A percentile compares a stretch with the other conserved stretches of the same genome.
Conservation (phyloP, 1,284 basidiomycete species). For the Tranzscheliella williamsii region DNA sequence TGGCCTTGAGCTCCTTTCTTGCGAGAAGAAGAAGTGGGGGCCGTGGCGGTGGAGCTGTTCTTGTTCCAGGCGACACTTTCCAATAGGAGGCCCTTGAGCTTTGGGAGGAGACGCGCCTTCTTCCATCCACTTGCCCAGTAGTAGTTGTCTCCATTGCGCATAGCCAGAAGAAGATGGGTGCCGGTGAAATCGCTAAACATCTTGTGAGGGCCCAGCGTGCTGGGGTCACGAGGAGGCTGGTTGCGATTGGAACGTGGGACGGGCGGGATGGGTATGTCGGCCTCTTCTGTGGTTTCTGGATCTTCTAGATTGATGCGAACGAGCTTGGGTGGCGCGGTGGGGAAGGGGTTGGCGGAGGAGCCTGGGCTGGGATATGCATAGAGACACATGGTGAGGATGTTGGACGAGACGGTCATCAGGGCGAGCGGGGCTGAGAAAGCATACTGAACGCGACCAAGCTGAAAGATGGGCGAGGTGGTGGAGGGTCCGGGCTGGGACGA, state of each 20-base stretch:
- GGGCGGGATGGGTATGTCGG: slow-evolving; percentile 50
- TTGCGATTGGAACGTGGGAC: slow-evolving; percentile 36
- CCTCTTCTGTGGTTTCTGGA: slow-evolving; percentile 50
- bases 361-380: slow-evolving; percentile 33
- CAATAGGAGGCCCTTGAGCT: slow-evolving; percentile 78
- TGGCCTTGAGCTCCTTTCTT: slow-evolving; percentile 4
- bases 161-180: slow-evolving; percentile 82
- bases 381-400: slow-evolving; percentile 57
- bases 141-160: slow-evolving; percentile 87
- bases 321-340: slow-evolving; percentile 35
- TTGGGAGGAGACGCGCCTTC: slow-evolving; percentile 54
- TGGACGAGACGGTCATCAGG: slow-evolving; percentile 49
- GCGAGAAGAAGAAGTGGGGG: background rate
- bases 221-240: slow-evolving; percentile 38
- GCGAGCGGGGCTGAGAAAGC: slow-evolving; percentile 55
- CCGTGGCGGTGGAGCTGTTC: background rate
- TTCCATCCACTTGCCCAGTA: slow-evolving; percentile 66
- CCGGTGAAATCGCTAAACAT: slow-evolving; percentile 76
- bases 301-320: slow-evolving; percentile 59
- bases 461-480: slow-evolving; percentile 47
- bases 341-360: slow-evolving; percentile 10
- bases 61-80: slow-evolving; percentile 90
- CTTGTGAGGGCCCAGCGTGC: slow-evolving; percentile 34
- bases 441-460: slow-evolving; percentile 58
- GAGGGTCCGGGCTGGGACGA: slow-evolving; percentile 38